Base-by-base conservation (phyloP, 2,329 filamentous ascomycete species). In the Cercospora berteroae region DNA sequence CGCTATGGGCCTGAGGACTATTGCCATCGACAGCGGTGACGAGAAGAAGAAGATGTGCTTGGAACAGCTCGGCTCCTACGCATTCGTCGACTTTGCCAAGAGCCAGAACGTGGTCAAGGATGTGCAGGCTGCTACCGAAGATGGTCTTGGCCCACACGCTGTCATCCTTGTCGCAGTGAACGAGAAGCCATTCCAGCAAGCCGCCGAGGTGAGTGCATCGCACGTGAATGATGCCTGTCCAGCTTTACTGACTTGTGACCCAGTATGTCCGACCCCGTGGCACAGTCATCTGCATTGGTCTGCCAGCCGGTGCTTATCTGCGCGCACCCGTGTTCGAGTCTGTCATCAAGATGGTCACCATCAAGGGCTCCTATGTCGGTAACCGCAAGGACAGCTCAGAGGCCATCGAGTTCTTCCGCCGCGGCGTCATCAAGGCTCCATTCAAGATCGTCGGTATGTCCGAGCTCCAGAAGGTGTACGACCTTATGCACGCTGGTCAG, bases 141-240 rank as follows among this genome's bases (percentile, higher is more conserved):
- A 94, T 74, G 92, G 92, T 20, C 86, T 92, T 16, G 94, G 94
- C 62, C 93, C 94, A 5, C 91, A 96, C 75, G 94, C 93, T 44
- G 93, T 94, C 69, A 84, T 97, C 72, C 85, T 97, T 55, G 88
- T 97, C 68, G 94, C 94, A 69, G 93, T 92, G 62, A 87, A 85
- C 74, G 94, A 97, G 86, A 92, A 90, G 84, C 94, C 94, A 63
- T 97, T 97, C 89, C 93, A 97, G 83, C 94, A 97, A 83, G 94
- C 94, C 50, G 89, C 92, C 58, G 89, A 86, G 75, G 76, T 78
- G 66, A 69, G 74, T 70, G 20, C 13, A 44, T 48, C 20, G 16
- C 9, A 56, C 27, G 63, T 12, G 13, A 10, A 18, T 18, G 25
- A n/a, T 63, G 31, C 59, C 52, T 13, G n/a, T 12, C 27, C 48